A percentile compares a stretch with the other conserved stretches of the same genome.
These are phyloP conservation scores for Vanrija sp. DNA, from an alignment of 1,284 basidiomycete genomes.

Conservation along the genomic window DNA sequence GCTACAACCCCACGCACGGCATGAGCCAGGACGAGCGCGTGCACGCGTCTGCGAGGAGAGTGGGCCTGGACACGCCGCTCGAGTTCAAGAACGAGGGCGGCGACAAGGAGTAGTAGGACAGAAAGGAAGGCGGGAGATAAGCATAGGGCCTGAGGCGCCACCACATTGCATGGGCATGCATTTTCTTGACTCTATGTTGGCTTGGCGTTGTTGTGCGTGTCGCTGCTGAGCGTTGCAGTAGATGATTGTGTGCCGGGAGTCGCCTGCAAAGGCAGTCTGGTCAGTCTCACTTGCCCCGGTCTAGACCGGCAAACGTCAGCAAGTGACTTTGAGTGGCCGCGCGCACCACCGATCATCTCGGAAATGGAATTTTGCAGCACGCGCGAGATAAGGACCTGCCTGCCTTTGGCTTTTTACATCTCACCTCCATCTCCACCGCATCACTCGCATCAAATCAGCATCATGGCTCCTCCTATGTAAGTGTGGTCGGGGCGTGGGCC, in stretches of 20 bases:
- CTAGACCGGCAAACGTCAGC: neutral
- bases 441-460: neutral
- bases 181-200: neutral
- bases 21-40: conserved; percentile 74
- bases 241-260: too few relatives aligned
- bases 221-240: too few relatives aligned
- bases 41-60: conserved; percentile 75
- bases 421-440: neutral
- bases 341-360: too few relatives aligned
- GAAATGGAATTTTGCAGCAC: too few relatives aligned
- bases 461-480: conserved; percentile 11
- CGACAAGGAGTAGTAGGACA: neutral
- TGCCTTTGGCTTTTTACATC: neutral
- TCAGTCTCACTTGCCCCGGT: too few relatives aligned
- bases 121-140: too few relatives aligned
- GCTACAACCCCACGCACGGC: conserved; percentile 80
- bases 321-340: neutral
- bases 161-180: too few relatives aligned
- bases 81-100: conserved; percentile 32
- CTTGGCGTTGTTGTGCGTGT: too few relatives aligned
- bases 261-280: too few relatives aligned
- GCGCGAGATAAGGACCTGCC: too few relatives aligned
- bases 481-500: neutral
- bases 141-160: neutral
- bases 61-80: conserved; percentile 60